Percentiles rank a stretch among this genome's conserved stretches.
These are phyloP conservation scores for Exophiala viscosa DNA, from an alignment of 2,329 filamentous ascomycete genomes.

Conservation along the genomic window DNA sequence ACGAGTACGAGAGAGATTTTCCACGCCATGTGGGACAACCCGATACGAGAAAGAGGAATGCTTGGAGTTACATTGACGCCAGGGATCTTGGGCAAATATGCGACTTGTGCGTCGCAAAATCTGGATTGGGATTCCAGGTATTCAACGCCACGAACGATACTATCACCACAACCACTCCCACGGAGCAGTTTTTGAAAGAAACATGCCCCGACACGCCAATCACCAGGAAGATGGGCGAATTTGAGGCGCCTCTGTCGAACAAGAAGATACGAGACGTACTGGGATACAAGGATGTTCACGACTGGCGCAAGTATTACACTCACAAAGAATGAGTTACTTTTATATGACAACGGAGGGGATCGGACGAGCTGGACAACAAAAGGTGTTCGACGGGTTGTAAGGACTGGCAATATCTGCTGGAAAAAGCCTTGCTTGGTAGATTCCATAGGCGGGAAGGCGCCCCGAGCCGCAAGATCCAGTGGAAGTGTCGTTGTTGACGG, in stretches of 20 bases:
- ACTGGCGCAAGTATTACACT: slow-evolving; percentile 50
- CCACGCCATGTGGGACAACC: slow-evolving; percentile 50
- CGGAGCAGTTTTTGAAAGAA: slow-evolving; percentile 51
- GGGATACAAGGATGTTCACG: slow-evolving; percentile 57
- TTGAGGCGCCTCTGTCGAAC: slow-evolving; percentile 60
- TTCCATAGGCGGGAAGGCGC: not conserved
- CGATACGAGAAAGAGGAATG: slow-evolving; percentile 52
- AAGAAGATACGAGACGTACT: slow-evolving; percentile 57
- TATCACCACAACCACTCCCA: slow-evolving; percentile 54
- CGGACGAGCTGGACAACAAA: not conserved
- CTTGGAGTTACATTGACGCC: slow-evolving; percentile 62
- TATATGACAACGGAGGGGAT: too few relatives aligned
- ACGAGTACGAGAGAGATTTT: slow-evolving; percentile 57
- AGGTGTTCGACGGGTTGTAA: not conserved
- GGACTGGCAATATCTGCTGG: too few relatives aligned
- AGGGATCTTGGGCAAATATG: slow-evolving; percentile 61
- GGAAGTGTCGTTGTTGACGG: not conserved
- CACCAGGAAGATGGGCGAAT: slow-evolving; percentile 55
- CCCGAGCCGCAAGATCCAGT: not conserved
- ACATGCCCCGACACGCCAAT: slow-evolving; percentile 50
- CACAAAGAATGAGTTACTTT: slow-evolving; percentile 9
- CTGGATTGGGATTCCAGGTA: slow-evolving; percentile 58
- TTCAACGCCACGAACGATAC: slow-evolving; percentile 64
- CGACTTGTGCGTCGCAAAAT: slow-evolving; percentile 50
- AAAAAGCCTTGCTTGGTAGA: not conserved